Evolutionary conservation across 73 alveolate species (phyloP).

Genomic region (Uronychia binucleata): DNA sequence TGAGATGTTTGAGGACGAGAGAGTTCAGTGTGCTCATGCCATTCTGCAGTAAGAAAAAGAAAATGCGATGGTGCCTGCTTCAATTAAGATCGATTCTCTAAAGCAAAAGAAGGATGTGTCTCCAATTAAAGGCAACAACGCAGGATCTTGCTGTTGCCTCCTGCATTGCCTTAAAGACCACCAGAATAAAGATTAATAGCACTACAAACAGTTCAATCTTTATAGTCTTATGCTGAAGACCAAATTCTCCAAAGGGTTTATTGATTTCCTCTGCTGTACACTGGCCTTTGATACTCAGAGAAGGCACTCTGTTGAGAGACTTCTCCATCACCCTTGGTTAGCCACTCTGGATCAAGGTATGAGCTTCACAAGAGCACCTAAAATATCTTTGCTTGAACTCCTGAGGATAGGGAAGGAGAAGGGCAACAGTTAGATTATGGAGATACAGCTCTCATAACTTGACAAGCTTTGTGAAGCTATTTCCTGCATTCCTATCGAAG

Average conservation of each 20-base stretch:
- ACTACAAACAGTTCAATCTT: not conserved
- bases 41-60: not conserved
- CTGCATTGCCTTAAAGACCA: not conserved
- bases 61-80: no score
- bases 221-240: not conserved
- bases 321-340: conserved; percentile 13
- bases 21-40: not conserved
- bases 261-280: conserved; percentile 4
- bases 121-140: no score
- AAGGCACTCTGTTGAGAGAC: not conserved
- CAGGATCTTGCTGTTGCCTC: not conserved
- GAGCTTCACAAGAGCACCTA: not conserved
- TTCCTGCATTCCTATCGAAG: not conserved
- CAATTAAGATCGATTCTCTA: not conserved
- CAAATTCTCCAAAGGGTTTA: conserved; percentile 6
- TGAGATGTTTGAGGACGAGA: conserved; percentile 7
- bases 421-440: not conserved
- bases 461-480: not conserved
- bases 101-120: no score
- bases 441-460: not conserved
- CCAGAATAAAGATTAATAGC: not conserved
- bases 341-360: not conserved
- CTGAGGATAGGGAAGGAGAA: not conserved
- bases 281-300: not conserved
- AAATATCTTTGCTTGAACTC: not conserved